phyloP scores from a whole-genome alignment of 179 eudicot genomes.

The Spinacia oleracea region DNA sequence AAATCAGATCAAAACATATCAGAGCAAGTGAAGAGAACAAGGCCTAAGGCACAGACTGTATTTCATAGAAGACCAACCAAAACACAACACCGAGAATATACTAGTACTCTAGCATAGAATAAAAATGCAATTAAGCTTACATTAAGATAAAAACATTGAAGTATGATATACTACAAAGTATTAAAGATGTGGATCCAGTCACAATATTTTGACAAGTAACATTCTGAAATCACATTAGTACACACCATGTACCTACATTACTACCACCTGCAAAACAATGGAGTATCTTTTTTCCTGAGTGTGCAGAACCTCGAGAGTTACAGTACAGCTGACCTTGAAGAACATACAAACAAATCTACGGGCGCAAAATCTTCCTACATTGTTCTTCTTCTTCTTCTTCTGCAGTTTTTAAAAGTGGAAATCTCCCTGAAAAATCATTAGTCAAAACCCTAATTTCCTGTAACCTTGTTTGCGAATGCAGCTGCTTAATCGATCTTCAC shows the following conservation, averaged over 20 bases:
- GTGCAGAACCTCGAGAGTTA: slow-evolving; percentile 17
- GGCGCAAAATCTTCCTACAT: slow-evolving; percentile 24
- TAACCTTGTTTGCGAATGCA: too few species aligned
- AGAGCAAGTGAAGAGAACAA: too few species aligned
- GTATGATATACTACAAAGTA: slow-evolving; percentile 18
- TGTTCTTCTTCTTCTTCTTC: slow-evolving; percentile 24
- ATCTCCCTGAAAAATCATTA: slow-evolving; percentile 6
- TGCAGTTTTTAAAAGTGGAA: slow-evolving; percentile 17
- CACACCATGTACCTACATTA: slow-evolving; percentile 32
- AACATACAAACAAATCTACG: slow-evolving; percentile 15
- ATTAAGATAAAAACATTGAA: slow-evolving; percentile 7
- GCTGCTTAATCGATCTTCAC: slow-evolving; percentile 39
- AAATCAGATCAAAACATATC: too few species aligned
- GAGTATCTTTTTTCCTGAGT: slow-evolving; percentile 1
- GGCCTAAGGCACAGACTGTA: too few species aligned
- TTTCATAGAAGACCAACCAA: too few species aligned
- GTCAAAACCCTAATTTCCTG: slow-evolving; percentile 3
- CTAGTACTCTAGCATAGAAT: neutral
- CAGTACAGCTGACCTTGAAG: slow-evolving; percentile 16
- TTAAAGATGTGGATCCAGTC: slow-evolving; percentile 21
- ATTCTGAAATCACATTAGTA: slow-evolving; percentile 30
- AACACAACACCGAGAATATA: neutral
- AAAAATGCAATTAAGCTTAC: neutral
- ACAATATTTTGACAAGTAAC: slow-evolving; percentile 6
- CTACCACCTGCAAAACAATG: slow-evolving; percentile 30